Evolutionary conservation across 257 asterid species (phyloP).

Genomic region (Scutellaria baicalensis): DNA sequence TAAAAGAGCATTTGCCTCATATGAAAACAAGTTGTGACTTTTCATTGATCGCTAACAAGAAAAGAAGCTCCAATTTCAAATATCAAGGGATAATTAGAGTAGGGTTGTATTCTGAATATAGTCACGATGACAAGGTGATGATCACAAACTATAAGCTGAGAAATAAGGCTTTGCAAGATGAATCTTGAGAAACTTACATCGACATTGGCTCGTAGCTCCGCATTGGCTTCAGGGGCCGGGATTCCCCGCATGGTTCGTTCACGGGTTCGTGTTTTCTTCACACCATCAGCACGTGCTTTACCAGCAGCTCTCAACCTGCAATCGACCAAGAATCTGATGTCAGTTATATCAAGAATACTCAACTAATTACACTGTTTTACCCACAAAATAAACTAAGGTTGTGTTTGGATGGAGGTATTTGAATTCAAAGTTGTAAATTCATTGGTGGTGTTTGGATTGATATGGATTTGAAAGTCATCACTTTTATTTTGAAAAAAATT

Average conservation of each 20-base stretch:
- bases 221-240: constrained; percentile 34
- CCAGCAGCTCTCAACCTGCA: constrained; percentile 26
- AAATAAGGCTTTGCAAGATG: not conserved
- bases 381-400: not conserved
- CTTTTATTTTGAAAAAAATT: no score
- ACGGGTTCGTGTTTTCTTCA: constrained; percentile 27
- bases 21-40: not conserved
- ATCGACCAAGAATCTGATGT: not conserved
- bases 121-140: not conserved
- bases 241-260: constrained; percentile 15
- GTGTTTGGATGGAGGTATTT: no score
- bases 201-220: constrained; percentile 25
- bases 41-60: not conserved
- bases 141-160: not conserved
- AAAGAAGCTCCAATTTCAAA: not conserved
- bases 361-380: not conserved
- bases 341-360: not conserved
- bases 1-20: not conserved
- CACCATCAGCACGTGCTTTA: constrained; percentile 20
- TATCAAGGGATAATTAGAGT: not conserved
- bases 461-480: no score
- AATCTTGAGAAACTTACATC: constrained; percentile 19
- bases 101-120: not conserved
- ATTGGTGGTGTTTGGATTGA: no score
- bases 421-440: no score